These are phyloP conservation scores for Umbelopsis sp. DNA, from an alignment of 192 early-diverging fungal genomes.

Conservation along the genomic window DNA sequence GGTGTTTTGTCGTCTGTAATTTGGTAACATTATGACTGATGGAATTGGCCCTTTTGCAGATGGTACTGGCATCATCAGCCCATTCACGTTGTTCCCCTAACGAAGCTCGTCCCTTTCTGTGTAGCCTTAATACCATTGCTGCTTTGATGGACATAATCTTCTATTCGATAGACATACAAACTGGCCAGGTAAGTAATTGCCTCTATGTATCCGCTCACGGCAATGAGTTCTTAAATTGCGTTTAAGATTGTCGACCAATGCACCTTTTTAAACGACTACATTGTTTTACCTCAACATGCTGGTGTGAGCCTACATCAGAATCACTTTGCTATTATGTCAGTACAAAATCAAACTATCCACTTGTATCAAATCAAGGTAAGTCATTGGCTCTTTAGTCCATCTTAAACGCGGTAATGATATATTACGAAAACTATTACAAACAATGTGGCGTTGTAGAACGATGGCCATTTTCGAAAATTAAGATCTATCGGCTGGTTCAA, in stretches of 20 bases:
- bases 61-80: slow-evolving; percentile 63
- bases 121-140: slow-evolving; percentile 50
- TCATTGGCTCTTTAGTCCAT: background rate
- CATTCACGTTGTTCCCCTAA: slow-evolving; percentile 38
- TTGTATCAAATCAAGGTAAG: slow-evolving; percentile 64
- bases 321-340: slow-evolving; percentile 64
- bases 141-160: slow-evolving; percentile 68
- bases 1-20: background rate
- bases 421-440: background rate
- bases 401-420: background rate
- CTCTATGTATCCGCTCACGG: too few relatives aligned
- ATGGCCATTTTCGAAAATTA: slow-evolving; percentile 58
- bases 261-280: slow-evolving; percentile 61
- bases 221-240: background rate
- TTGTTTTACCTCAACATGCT: slow-evolving; percentile 63
- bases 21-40: background rate
- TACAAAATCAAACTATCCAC: slow-evolving; percentile 74
- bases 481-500: slow-evolving; percentile 65
- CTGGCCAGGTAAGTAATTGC: slow-evolving; percentile 53
- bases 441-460: slow-evolving; percentile 36
- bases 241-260: slow-evolving; percentile 57
- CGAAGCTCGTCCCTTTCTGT: slow-evolving; percentile 45
- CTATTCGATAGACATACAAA: slow-evolving; percentile 60
- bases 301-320: slow-evolving; percentile 70
- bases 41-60: slow-evolving; percentile 27